Conservation (phyloP, 352 stramenopile species). For the Blastocystis sp. region DNA sequence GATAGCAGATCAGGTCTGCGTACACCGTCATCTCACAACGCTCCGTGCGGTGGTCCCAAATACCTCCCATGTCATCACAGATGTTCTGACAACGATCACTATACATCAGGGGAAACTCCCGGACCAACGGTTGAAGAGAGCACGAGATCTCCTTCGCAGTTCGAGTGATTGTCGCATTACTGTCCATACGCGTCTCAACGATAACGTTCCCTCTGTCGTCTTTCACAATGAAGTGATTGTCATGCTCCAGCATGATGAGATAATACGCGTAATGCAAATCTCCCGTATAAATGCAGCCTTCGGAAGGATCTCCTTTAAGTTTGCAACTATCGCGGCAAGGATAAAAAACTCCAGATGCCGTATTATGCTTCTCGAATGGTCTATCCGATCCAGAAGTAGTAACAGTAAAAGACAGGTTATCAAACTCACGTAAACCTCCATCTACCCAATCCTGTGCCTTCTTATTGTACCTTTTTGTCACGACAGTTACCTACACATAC, state of each 20-base stretch:
- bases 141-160: not conserved
- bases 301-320: not conserved
- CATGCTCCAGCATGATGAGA: not conserved
- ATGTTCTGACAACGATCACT: conserved; percentile 22
- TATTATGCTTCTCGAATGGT: not conserved
- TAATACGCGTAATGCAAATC: conserved; percentile 6
- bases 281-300: conserved; percentile 16
- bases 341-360: not conserved
- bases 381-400: not conserved
- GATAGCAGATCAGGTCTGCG: conserved; percentile 42
- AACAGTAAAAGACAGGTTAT: not conserved
- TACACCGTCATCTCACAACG: not conserved
- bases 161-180: not conserved
- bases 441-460: not conserved
- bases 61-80: conserved; percentile 33
- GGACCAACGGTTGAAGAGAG: not conserved
- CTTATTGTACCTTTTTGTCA: conserved; percentile 15
- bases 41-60: not conserved
- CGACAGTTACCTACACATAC: not conserved
- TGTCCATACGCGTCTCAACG: not conserved
- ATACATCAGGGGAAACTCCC: not conserved
- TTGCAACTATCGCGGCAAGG: conserved; percentile 38
- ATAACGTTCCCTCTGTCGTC: not conserved
- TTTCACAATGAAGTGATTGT: conserved; percentile 9
- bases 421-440: not conserved